Conservation (phyloP, 140 eudicot species). For the Cichorium intybus region DNA sequence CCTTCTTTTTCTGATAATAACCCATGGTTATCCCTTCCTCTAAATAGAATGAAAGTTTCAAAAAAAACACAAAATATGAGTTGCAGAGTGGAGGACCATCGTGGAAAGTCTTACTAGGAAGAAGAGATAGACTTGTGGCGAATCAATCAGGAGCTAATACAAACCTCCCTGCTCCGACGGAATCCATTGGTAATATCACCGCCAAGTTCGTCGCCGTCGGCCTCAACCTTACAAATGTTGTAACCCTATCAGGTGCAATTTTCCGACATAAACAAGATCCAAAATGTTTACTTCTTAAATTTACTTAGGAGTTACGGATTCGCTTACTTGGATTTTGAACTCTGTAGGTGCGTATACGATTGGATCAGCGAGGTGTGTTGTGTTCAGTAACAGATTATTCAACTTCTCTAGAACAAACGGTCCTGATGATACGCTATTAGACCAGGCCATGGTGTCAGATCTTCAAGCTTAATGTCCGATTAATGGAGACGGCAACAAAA, state of each 20-base stretch:
- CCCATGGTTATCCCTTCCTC: constrained; percentile 29
- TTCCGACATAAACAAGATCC: neutral
- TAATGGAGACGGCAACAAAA: constrained; percentile 47
- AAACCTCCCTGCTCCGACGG: constrained; percentile 64
- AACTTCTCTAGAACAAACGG: constrained; percentile 68
- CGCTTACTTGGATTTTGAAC: neutral
- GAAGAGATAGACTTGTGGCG: constrained; percentile 83
- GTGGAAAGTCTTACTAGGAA: constrained; percentile 68
- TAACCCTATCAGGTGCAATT: constrained; percentile 61
- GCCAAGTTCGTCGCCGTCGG: constrained; percentile 61
- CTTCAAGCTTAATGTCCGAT: constrained; percentile 62
- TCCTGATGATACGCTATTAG: constrained; percentile 56
- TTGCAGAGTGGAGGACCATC: constrained; percentile 83
- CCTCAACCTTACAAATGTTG: constrained; percentile 70
- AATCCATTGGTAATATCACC: constrained; percentile 46
- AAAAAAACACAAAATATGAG: neutral
- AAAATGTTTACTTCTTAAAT: no score
- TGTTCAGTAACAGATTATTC: constrained; percentile 55
- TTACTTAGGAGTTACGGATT: no score
- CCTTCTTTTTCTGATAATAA: constrained; percentile 65
- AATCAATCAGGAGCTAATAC: constrained; percentile 64
- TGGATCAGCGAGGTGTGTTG: constrained; percentile 61
- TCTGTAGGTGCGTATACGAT: constrained; percentile 78
- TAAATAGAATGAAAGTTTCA: neutral
- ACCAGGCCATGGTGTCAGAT: constrained; percentile 42